Conservation (phyloP, 2,329 filamentous ascomycete genomes). For the Fusarium liriodendri region DNA sequence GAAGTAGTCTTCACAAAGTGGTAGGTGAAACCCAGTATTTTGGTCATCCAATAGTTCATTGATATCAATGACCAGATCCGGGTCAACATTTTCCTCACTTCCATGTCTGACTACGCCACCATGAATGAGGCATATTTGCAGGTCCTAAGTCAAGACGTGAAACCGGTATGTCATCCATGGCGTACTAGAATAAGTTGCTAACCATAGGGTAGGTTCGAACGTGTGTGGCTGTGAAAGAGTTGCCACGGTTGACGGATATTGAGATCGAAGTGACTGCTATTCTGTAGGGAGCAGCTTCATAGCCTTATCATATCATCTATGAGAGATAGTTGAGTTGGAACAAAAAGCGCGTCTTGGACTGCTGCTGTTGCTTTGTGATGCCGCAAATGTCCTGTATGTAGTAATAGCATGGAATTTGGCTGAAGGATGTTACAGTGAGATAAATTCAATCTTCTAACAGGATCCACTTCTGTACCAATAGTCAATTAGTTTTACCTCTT, state of each 20-base stretch:
- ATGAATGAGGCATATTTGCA: background rate
- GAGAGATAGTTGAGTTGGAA: too few species aligned
- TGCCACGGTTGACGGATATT: background rate
- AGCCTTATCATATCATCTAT: accelerated
- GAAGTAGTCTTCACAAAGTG: background rate
- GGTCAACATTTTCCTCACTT: background rate
- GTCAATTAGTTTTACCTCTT: too few species aligned
- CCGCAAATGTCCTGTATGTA: too few species aligned
- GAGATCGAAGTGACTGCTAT: background rate
- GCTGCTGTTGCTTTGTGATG: background rate
- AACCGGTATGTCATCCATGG: background rate
- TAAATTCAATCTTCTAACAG: too few species aligned
- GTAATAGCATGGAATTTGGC: too few species aligned
- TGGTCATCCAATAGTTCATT: background rate
- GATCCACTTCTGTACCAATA: too few species aligned
- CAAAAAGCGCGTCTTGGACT: background rate
- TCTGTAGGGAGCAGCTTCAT: background rate
- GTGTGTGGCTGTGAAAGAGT: background rate
- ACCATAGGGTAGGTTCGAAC: background rate
- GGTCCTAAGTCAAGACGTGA: background rate
- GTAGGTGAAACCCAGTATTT: background rate
- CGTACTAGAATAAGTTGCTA: background rate
- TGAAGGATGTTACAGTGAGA: too few species aligned
- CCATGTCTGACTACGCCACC: background rate
- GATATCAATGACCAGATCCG: background rate